Evolutionary conservation across 306 rosid genomes (phyloP).

Genomic region (Cicer judaicum): DNA sequence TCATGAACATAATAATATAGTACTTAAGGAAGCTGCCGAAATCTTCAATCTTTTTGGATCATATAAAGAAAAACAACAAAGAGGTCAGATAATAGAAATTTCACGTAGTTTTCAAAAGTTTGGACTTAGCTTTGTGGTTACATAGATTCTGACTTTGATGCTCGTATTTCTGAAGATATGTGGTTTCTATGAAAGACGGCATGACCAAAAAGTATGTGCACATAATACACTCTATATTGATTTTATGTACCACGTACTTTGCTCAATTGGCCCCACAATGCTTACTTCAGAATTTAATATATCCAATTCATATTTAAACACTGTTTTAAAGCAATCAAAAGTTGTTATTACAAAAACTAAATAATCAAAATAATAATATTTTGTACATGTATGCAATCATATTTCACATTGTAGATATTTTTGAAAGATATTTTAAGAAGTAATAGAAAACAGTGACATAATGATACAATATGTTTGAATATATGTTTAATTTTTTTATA

Average conservation of each 20-base stretch:
- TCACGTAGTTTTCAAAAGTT: slow-evolving; percentile 47
- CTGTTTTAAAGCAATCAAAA: no score
- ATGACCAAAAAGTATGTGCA: slow-evolving; percentile 22
- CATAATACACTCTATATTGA: neutral
- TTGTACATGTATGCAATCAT: no score
- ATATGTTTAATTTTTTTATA: no score
- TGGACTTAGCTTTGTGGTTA: slow-evolving; percentile 45
- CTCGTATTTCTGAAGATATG: slow-evolving; percentile 37
- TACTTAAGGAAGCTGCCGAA: slow-evolving; percentile 45
- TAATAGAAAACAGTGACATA: no score
- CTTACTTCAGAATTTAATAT: neutral
- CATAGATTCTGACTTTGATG: slow-evolving; percentile 28
- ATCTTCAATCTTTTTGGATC: slow-evolving; percentile 29
- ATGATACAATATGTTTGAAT: no score
- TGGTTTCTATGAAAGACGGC: slow-evolving; percentile 45
- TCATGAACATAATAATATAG: neutral
- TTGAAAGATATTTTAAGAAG: no score
- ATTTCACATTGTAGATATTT: no score
- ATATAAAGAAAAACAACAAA: slow-evolving; percentile 37
- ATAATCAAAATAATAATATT: no score
- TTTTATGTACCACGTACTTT: slow-evolving; percentile 9
- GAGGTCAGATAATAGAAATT: slow-evolving; percentile 47
- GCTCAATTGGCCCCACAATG: slow-evolving; percentile 13
- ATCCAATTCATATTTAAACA: neutral
- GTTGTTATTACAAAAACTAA: no score